These are phyloP conservation scores for Nigrograna mackinnonii DNA, from an alignment of 2,329 filamentous ascomycete genomes.

Conservation along the genomic window DNA sequence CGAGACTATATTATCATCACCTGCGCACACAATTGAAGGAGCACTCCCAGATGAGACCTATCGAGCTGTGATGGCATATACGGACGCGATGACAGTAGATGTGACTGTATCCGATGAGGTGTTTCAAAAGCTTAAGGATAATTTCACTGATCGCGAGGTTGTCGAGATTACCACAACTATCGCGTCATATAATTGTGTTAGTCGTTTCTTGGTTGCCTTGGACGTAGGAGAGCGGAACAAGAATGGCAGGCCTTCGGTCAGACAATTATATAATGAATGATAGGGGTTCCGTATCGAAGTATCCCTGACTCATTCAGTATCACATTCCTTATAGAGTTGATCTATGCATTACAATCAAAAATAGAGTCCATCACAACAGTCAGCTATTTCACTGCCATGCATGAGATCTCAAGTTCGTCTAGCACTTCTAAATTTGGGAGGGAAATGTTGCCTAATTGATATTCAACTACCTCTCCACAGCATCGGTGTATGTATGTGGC, in stretches of 20 bases:
- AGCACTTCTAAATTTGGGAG: background rate
- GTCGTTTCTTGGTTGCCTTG: conserved; percentile 79
- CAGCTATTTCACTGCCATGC: no score
- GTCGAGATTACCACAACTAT: conserved; percentile 82
- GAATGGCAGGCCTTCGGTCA: conserved; percentile 15
- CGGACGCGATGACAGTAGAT: conserved; percentile 81
- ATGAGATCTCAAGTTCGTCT: no score
- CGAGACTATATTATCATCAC: conserved; percentile 25
- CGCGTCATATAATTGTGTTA: conserved; percentile 83
- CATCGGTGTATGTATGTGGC: no score
- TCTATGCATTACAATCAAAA: no score
- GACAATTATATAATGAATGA: background rate
- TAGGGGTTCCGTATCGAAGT: no score
- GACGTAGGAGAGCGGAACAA: conserved; percentile 60
- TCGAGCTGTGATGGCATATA: conserved; percentile 71
- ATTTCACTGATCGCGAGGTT: conserved; percentile 72
- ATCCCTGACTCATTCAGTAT: no score
- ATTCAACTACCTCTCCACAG: no score
- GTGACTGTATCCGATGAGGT: conserved; percentile 71
- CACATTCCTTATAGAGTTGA: no score
- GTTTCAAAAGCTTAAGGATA: conserved; percentile 64
- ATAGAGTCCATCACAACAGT: no score
- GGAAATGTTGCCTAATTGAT: no score
- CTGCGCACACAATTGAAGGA: conserved; percentile 11
- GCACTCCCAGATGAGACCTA: conserved; percentile 59